These are phyloP conservation scores for Dictyostelium intermedium DNA, from an alignment of 78 protist genomes.

Conservation along the genomic window DNA sequence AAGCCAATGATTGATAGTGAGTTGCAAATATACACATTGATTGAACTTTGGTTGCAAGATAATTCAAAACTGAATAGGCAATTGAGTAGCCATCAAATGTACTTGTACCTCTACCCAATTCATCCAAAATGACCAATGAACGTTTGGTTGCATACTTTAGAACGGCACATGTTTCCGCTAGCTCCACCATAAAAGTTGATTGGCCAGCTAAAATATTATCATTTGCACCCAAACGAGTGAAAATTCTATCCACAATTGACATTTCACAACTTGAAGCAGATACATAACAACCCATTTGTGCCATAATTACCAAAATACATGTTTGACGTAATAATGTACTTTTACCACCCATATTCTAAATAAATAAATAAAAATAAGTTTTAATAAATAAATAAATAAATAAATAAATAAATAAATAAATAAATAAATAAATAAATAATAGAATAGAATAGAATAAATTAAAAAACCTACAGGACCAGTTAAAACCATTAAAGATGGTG, in stretches of 20 bases:
- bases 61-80: constrained; percentile 86
- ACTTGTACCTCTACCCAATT: constrained; percentile 97
- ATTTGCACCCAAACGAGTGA: constrained; percentile 95
- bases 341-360: constrained; percentile 92
- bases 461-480: constrained; percentile 94
- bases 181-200: constrained; percentile 98
- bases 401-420: no score
- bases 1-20: constrained; percentile 95
- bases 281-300: constrained; percentile 98
- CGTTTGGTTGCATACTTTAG: constrained; percentile 89
- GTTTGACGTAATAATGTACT: constrained; percentile 93
- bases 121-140: constrained; percentile 98
- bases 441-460: neutral
- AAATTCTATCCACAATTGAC: constrained; percentile 96
- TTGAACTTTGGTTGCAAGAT: constrained; percentile 33
- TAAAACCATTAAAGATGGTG: constrained; percentile 81
- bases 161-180: constrained; percentile 89
- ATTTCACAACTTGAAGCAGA: constrained; percentile 89
- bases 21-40: constrained; percentile 97
- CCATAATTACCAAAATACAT: constrained; percentile 92
- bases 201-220: constrained; percentile 96
- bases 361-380: no score
- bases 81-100: constrained; percentile 96
- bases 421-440: neutral
- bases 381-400: neutral